Percentiles rank a stretch among this genome's conserved stretches.
Evolutionary conservation across 345 rosid genomes (phyloP).

Genomic region (Cardamine chenopodiifolia): DNA sequence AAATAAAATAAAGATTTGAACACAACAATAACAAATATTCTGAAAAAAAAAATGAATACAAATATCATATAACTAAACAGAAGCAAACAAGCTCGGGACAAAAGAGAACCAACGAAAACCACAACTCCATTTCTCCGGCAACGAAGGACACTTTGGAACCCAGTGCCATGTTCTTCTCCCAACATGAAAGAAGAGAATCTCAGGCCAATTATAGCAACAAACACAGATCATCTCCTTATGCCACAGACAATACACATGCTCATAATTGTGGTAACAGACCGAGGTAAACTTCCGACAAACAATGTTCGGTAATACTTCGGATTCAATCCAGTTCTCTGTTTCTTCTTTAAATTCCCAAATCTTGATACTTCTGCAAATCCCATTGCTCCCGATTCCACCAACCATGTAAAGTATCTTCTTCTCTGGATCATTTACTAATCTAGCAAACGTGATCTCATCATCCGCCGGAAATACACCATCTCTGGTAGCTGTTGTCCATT

Average conservation of each 20-base stretch:
- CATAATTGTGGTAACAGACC: constrained; percentile 87
- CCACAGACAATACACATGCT: constrained; percentile 87
- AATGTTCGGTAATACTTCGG: constrained; percentile 69
- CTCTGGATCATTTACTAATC: constrained; percentile 60
- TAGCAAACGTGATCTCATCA: constrained; percentile 57
- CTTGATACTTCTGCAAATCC: constrained; percentile 73
- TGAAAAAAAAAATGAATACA: too few relatives aligned
- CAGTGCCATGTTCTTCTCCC: constrained; percentile 86
- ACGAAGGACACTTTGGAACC: constrained; percentile 79
- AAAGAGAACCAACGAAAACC: constrained; percentile 94
- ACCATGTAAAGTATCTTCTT: constrained; percentile 61
- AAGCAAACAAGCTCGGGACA: constrained; percentile 65
- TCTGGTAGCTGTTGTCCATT: constrained; percentile 44
- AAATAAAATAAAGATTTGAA: too few relatives aligned
- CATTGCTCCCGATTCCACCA: constrained; percentile 80
- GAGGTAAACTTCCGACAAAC: constrained; percentile 81
- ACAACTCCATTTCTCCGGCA: constrained; percentile 91
- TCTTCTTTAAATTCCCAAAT: constrained; percentile 60
- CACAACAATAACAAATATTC: too few relatives aligned
- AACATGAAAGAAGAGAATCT: constrained; percentile 73
- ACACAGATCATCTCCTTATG: constrained; percentile 78
- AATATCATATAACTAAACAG: constrained; percentile 42
- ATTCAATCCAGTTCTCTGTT: constrained; percentile 55
- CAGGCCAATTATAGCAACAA: constrained; percentile 97
- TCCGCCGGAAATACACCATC: constrained; percentile 47